Base-by-base conservation (phyloP, 495 filamentous ascomycete species). In the Extremus antarcticus region DNA sequence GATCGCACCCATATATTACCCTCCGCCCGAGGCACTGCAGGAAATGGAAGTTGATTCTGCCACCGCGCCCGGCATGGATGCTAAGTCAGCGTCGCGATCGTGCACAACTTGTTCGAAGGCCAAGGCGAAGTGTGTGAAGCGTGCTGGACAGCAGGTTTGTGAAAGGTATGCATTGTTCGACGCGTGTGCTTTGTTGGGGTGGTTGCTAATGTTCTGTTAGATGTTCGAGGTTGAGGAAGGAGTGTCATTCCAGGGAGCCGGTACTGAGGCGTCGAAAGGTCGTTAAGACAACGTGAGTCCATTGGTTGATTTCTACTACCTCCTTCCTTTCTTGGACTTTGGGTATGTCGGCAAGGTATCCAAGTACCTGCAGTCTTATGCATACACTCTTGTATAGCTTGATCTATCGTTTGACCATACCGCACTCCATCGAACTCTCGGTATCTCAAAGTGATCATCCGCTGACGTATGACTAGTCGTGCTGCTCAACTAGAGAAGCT, bases 401-500 rank as follows among this genome's bases (percentile, higher is more conserved):
- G n/a, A n/a, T n/a, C n/a, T n/a, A n/a, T n/a, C n/a, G n/a, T n/a
- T n/a, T n/a, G n/a, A n/a, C n/a, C n/a, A n/a, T n/a, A n/a, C n/a
- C n/a, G n/a, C n/a, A n/a, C n/a, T n/a, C n/a, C n/a, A n/a, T n/a
- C n/a, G n/a, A n/a, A n/a, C n/a, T n/a, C n/a, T n/a, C n/a, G n/a
- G n/a, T n/a, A n/a, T n/a, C n/a, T n/a, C n/a, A n/a, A n/a, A n/a
- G 16, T 48, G 46, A 22, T 8, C 46, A 23, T 46, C 17, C 23
- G 16, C 46, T 57, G 25, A 51, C 21, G 16, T 11, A 25, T 20
- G n/a, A 8, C 0, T 25, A 61, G 59, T 25, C 59, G 59, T 3
- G 51, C 59, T 8, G 59, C 59, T 32, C 59, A 62, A 39, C 48
- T 62, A 2, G 59, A 58, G 13, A 71, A 73, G 29, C 68, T 78